Conservation (phyloP, 1,139 yeast species). For the Kodamaea derodonti region DNA sequence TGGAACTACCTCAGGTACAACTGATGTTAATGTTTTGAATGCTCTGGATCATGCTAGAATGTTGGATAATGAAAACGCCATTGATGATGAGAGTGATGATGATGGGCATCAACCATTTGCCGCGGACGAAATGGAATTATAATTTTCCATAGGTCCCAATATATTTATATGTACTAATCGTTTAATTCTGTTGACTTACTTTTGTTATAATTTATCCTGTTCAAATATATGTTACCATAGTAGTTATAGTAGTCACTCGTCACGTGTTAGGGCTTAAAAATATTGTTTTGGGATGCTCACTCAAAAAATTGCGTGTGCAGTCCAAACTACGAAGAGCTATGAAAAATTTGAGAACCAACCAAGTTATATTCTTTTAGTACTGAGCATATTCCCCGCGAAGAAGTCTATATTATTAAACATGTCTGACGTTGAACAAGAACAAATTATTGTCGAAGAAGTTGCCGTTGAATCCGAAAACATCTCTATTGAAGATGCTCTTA, state of each 20-base stretch:
- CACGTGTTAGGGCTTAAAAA: neutral
- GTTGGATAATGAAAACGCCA: constrained; percentile 33
- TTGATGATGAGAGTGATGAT: constrained; percentile 31
- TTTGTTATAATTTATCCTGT: neutral
- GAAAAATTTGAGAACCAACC: neutral
- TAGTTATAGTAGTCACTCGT: neutral
- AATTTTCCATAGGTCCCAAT: constrained; percentile 2
- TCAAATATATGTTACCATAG: neutral
- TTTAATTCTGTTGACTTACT: neutral
- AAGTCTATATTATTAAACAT: constrained; percentile 61
- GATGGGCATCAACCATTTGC: constrained; percentile 57
- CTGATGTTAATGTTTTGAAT: constrained; percentile 1
- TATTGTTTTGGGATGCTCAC: no score
- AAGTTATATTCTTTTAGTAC: constrained; percentile 37
- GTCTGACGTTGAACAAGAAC: constrained; percentile 88
- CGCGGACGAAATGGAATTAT: constrained; percentile 68
- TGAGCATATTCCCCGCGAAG: constrained; percentile 88
- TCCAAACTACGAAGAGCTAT: neutral
- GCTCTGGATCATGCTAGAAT: constrained; percentile 12
- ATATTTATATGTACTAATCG: neutral
- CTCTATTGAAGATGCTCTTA: constrained; percentile 97
- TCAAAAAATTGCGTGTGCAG: neutral
- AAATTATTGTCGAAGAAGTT: constrained; percentile 80
- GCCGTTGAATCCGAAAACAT: constrained; percentile 85
- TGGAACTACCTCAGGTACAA: constrained; percentile 3